phyloP scores from a whole-genome alignment of 345 rosid species.

The Aquilaria yunnanensis region DNA sequence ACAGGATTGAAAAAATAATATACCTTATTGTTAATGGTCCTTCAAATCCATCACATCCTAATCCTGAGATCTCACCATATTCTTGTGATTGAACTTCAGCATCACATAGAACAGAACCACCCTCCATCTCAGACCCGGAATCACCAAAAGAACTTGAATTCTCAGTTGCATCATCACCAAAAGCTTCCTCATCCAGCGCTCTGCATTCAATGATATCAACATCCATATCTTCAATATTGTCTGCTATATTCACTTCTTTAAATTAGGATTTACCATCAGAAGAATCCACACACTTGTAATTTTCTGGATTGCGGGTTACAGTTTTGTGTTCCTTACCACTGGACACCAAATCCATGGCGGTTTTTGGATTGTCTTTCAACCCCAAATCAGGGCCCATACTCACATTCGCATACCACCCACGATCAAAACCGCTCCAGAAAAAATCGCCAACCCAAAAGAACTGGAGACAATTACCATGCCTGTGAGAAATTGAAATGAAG shows the following conservation, averaged over 20 bases:
- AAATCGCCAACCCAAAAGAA: background rate
- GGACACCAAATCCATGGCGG: slow-evolving; percentile 17
- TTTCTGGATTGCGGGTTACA: slow-evolving; percentile 22
- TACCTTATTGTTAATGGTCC: slow-evolving; percentile 39
- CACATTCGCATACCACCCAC: background rate
- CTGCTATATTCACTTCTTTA: slow-evolving; percentile 1
- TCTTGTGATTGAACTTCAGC: slow-evolving; percentile 56
- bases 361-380: slow-evolving; percentile 21
- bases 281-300: slow-evolving; percentile 21
- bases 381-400: slow-evolving; percentile 39
- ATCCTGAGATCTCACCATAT: slow-evolving; percentile 18
- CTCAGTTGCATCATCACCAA: slow-evolving; percentile 41
- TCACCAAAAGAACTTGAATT: slow-evolving; percentile 67
- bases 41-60: slow-evolving; percentile 12
- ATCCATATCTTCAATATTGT: slow-evolving; percentile 25
- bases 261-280: slow-evolving; percentile 2
- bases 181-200: slow-evolving; percentile 13
- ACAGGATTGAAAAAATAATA: background rate
- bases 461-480: background rate
- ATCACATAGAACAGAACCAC: slow-evolving; percentile 32
- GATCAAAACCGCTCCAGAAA: background rate
- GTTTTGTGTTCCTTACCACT: slow-evolving; percentile 20
- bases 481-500: background rate
- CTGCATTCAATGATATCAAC: slow-evolving; percentile 40
- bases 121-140: slow-evolving; percentile 35